Conservation (phyloP, 441 rosid genomes). For the Brassica hybrid region DNA sequence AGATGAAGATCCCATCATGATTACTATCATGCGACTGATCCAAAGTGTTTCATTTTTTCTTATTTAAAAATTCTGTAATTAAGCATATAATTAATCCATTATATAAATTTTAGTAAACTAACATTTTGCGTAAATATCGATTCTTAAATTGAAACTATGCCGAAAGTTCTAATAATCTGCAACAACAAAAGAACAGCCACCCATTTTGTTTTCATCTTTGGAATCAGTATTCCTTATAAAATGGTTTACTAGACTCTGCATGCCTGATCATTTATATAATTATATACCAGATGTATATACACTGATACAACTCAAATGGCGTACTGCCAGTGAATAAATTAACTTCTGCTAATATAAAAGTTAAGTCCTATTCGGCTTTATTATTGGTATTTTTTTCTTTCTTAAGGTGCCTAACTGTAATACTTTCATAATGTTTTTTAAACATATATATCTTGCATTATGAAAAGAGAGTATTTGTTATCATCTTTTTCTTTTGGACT, state of each 20-base stretch:
- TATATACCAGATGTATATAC: background rate
- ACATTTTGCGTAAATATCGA: background rate
- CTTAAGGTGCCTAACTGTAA: background rate
- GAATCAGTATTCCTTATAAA: too few species aligned
- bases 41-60: background rate
- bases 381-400: background rate
- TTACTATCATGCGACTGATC: background rate
- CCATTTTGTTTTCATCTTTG: too few species aligned
- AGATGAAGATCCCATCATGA: constrained; percentile 36
- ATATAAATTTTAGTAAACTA: background rate
- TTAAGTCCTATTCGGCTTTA: background rate
- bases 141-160: background rate
- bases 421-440: too few species aligned
- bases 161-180: background rate
- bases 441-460: too few species aligned
- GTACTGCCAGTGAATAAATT: background rate
- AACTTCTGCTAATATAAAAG: background rate
- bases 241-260: background rate
- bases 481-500: too few species aligned
- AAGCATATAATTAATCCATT: background rate
- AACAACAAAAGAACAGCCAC: background rate
- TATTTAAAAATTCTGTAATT: background rate
- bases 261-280: background rate
- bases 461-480: too few species aligned
- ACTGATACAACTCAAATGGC: background rate